Base-by-base conservation (phyloP, 441 rosid species). In the Gossypium lobatum region DNA sequence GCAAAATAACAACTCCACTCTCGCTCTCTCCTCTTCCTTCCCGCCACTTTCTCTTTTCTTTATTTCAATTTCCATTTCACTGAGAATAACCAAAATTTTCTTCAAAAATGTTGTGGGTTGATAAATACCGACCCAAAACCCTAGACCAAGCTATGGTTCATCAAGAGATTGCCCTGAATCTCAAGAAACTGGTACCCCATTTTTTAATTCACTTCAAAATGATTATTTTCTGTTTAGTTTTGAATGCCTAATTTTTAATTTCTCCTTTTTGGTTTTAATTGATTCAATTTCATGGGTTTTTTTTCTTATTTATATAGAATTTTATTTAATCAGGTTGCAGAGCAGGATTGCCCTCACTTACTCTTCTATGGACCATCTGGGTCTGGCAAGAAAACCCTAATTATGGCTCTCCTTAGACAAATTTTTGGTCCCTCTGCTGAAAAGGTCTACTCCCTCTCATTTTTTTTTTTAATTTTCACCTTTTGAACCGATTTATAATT, bases 381-480 rank as follows among this genome's bases (percentile, higher is more conserved):
- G 37, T 89, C 93, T 34, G 99, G 99, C 83, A 95, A 95, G 88
- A 95, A 95, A 93, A 95, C 98, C 89, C 96, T 95, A 83, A 85
- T 95, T 77, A 89, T 89, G 91, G 97, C 95, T 28, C 88, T 95
- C 69, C 88, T 93, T 70, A 87, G 92, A 54, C 95, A 95, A 82
- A 86, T 95, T 21, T 89, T 87, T 55, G 99, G 99, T 45, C 78
- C 90, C 63, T 83, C 92, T 58, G 93, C 96, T 9, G 99, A 93
- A 80, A 95, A 91, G 97, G 98, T 93, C 67, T 67, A 18, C 0
- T 75, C 25, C 20, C 39, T 6, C 21, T 18, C 58, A 53, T 9
- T 3, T 28, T 42, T 57, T 9, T 4, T 18, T 37, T 55, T 50
- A 11, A 13, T 13, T 50, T 46, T n/a, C 54, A 10, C 4, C 6